Evolutionary conservation across 495 filamentous ascomycete genomes (phyloP), one percentile per base, ranked within the genome.

Genomic region (Aspergillus sclerotioniger): DNA sequence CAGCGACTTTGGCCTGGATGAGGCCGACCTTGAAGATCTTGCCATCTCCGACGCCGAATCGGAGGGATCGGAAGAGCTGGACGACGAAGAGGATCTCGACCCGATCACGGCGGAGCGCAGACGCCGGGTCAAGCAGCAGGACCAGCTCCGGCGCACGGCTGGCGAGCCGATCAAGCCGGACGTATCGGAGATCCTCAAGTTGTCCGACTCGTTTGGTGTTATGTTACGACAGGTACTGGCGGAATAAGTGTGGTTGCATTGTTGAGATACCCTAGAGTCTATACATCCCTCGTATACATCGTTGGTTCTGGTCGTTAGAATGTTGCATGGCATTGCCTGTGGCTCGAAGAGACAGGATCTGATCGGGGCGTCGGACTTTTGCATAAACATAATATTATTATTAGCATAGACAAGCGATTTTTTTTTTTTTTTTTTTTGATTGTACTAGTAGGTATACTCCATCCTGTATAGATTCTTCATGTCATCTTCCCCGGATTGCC

Each of bases 221-320:
- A 92, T 96, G 89, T 71, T 98, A 67, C 84, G 93, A 73, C 80
- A 84, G 71, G 92, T 96, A 48, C 78, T 98, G 54, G 92, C 94
- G 44, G 87, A 88, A 53, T 91, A 82, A 51, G 44, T 21, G 20
- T 39, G 20, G 21, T 20, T 31, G 29, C 41, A 53, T 60, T 45
- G 25, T 56, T 61, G 47, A 53, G 61, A 67, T 67, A 67, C 64
- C 64, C 64, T 53, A 25, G 37, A 48, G 45, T 57, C 33, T 51
- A 45, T 45, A 49, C 41, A 53, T 49, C 37, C 32, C 35, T 52
- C 48, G 21, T 58, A 45, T 54, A 41, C 54, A 51, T 21, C 16
- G n/a, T 49, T 28, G 35, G 16, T 56, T 48, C 13, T 50, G 31
- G 21, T 49, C 13, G 21, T 29, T 49, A 8, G 47, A 15, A 17